Evolutionary conservation across 108 stramenopile species (phyloP), one percentile per base, ranked within the genome.

Genomic region (Nitzschia inconspicua): DNA sequence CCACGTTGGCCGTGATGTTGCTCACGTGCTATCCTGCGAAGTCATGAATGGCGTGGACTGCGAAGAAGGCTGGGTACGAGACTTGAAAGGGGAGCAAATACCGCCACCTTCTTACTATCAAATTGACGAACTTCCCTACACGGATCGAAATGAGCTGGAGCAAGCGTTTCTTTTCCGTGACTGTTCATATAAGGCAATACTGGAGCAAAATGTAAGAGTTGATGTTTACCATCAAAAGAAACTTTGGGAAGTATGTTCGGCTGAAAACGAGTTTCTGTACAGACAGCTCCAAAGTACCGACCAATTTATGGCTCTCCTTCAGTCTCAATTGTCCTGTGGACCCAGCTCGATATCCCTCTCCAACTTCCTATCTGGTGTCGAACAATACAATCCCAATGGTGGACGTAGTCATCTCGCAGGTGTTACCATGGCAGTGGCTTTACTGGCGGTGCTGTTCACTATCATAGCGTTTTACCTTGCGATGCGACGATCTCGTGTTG

Each of bases 151-250:
- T 0, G 58, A 39, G 35, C 25, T 68, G 37, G 68, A 68, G 25
- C 20, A 11, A 6, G 18, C 60, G 50, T 54, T 68, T 35, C 50
- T n/a, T 0, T n/a, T 34, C 1, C 58, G 68, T 16, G 68, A 68
- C 35, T 68, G 68, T 54, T 49, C 16, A 40, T 68, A 68, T 30
- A 18, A 44, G 35, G 28, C 60, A 8, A 53, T 13, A 19, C 26
- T 68, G 66, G 57, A 68, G 26, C 11, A 29, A 29, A 18, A 66
- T 43, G 14, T 7, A 3, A 31, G 34, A 10, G 47, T 66, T 29
- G 18, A 4, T 14, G 26, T 48, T 22, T 14, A 57, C 32, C 46
- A 57, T 27, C n/a, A 37, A 28, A n/a, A 31, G 13, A 36, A 13
- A 1, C 30, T 66, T 8, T 66, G 65, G 65, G 29, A 48, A 39